A percentile compares a stretch with the other conserved stretches of the same genome.
phyloP scores from a whole-genome alignment of 441 rosid species.

The Populus trichocarpa region DNA sequence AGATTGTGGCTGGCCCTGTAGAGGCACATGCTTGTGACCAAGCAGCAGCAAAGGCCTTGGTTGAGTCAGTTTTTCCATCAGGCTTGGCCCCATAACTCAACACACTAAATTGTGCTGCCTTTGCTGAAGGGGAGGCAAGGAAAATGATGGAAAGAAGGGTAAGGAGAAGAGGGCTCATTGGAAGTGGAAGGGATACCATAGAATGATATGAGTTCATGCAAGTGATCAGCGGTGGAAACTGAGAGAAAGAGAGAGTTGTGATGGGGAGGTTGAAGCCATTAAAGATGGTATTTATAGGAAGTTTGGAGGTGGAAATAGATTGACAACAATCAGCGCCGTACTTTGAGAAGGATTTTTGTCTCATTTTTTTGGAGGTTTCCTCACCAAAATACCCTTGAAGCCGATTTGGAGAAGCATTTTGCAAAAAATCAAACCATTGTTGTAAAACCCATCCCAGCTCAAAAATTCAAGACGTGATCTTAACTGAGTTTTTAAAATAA shows the following conservation, averaged over 20 bases:
- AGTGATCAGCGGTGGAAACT: neutral
- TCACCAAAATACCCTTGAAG: too few relatives aligned
- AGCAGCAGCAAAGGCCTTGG: slow-evolving; percentile 34
- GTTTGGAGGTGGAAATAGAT: neutral
- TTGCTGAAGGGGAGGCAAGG: neutral
- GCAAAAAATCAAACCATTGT: too few relatives aligned
- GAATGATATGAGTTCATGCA: neutral
- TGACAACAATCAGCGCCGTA: neutral
- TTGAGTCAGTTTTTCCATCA: slow-evolving; percentile 25
- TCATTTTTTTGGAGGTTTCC: neutral
- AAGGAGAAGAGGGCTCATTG: neutral
- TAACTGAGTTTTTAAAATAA: slow-evolving; percentile 36
- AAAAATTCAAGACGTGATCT: slow-evolving; percentile 1
- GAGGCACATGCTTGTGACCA: too few relatives aligned
- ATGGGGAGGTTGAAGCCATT: neutral
- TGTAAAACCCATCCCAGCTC: too few relatives aligned
- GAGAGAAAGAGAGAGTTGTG: neutral
- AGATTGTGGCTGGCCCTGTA: slow-evolving; percentile 34
- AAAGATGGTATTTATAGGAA: neutral
- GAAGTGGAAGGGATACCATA: neutral
- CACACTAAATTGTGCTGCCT: neutral
- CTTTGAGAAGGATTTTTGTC: neutral
- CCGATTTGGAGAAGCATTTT: too few relatives aligned
- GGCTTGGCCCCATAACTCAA: neutral
- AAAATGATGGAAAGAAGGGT: neutral